phyloP scores from a whole-genome alignment of 2,329 filamentous ascomycete species.

The Aspergillus sp. region DNA sequence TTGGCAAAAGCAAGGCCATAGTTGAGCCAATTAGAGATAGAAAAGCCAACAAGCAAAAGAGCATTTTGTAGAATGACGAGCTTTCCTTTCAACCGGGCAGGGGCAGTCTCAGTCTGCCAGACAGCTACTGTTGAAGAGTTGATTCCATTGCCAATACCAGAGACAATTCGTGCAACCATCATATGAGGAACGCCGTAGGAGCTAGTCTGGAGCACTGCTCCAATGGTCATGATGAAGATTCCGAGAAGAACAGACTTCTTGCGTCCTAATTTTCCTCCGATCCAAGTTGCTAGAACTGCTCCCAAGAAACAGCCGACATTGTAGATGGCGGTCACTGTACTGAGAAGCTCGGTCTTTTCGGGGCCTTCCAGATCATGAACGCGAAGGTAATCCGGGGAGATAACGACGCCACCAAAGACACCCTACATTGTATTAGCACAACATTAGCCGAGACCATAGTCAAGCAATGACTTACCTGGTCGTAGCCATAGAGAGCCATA shows the following conservation, averaged over 20 bases:
- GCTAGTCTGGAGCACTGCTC: constrained; percentile 54
- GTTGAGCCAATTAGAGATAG: constrained; percentile 16
- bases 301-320: constrained; percentile 45
- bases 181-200: constrained; percentile 52
- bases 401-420: constrained; percentile 17
- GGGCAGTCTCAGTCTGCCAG: constrained; percentile 11
- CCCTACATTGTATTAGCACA: not conserved
- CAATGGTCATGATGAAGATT: constrained; percentile 44
- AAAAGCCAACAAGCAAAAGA: constrained; percentile 14
- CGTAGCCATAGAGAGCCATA: constrained; percentile 29
- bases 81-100: constrained; percentile 49
- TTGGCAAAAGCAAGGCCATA: constrained; percentile 14
- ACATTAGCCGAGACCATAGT: not conserved
- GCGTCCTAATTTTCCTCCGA: constrained; percentile 53
- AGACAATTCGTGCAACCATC: constrained; percentile 54
- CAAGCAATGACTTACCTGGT: constrained; percentile 17
- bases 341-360: constrained; percentile 4
- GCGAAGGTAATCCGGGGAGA: constrained; percentile 11
- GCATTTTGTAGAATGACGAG: constrained; percentile 50
- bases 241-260: constrained; percentile 47
- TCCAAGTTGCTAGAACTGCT: constrained; percentile 45
- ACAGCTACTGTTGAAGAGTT: constrained; percentile 56
- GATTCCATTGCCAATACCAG: constrained; percentile 55
- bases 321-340: constrained; percentile 20
- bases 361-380: constrained; percentile 15